A percentile compares a stretch with the other conserved stretches of the same genome.
Conservation (phyloP, 2,329 filamentous ascomycete species). For the Pyrenophora seminiperda region DNA sequence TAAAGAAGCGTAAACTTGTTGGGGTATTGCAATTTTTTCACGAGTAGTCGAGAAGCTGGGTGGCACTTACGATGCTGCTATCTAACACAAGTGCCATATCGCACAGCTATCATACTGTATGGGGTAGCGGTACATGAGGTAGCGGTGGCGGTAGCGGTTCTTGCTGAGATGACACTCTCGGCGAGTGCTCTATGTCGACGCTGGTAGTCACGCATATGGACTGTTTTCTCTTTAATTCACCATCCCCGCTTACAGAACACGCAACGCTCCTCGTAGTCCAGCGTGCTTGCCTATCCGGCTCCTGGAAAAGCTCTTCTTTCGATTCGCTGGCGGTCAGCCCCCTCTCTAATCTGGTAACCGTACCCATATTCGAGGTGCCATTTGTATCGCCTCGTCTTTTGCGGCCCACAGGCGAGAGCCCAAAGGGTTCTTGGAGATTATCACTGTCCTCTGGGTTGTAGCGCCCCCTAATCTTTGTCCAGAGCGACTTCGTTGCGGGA, state of each 20-base stretch:
- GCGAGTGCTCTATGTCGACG: not conserved
- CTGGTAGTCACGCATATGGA: not conserved
- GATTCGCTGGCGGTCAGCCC: not conserved
- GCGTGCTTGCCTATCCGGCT: too few species aligned
- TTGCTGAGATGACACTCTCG: not conserved
- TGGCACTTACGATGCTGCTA: too few species aligned
- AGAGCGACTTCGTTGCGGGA: conserved; percentile 6
- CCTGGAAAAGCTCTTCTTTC: not conserved
- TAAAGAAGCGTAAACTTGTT: not conserved
- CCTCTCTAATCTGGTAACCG: not conserved
- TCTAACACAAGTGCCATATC: too few species aligned
- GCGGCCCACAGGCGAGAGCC: not conserved
- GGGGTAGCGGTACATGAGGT: too few species aligned
- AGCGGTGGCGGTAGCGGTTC: too few species aligned
- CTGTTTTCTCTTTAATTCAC: too few species aligned
- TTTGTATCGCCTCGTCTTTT: not conserved
- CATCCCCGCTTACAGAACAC: too few species aligned
- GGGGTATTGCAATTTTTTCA: too few species aligned
- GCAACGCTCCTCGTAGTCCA: too few species aligned
- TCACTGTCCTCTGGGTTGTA: not conserved
- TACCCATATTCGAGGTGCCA: not conserved
- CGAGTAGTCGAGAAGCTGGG: too few species aligned
- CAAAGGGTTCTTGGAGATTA: not conserved
- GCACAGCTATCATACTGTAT: not conserved
- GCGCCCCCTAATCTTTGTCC: not conserved